phyloP scores from a whole-genome alignment of 192 early-diverging fungal genomes.

The Entomortierella parvispora region DNA sequence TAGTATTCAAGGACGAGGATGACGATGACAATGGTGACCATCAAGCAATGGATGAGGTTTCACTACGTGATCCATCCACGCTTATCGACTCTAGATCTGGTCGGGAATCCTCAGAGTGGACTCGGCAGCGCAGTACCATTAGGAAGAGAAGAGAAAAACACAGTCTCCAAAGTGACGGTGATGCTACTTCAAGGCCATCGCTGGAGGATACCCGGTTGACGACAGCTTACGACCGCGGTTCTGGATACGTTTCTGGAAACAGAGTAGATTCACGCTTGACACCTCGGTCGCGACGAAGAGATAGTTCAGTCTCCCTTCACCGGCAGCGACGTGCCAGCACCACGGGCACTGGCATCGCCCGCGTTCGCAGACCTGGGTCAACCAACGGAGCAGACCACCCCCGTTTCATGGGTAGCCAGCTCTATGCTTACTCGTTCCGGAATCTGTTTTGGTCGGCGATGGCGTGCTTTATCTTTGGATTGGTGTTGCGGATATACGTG shows the following conservation, averaged over 20 bases:
- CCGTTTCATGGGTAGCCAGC: slow-evolving; percentile 29
- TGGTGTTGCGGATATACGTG: slow-evolving; percentile 39
- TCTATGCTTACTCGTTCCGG: slow-evolving; percentile 42
- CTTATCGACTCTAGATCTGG: background rate
- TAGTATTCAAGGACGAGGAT: slow-evolving; percentile 26
- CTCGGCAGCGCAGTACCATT: slow-evolving; percentile 7
- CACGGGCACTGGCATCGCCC: background rate
- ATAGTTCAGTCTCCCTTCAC: slow-evolving; percentile 3
- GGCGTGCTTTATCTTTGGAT: slow-evolving; percentile 26
- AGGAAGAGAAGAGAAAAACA: slow-evolving; percentile 14
- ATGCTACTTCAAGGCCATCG: background rate
- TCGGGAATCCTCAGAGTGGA: slow-evolving; percentile 1
- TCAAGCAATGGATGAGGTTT: background rate
- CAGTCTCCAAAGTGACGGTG: background rate
- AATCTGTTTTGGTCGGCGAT: slow-evolving; percentile 40
- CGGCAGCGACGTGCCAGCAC: background rate
- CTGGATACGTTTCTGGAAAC: background rate
- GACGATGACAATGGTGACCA: slow-evolving; percentile 1
- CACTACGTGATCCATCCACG: background rate
- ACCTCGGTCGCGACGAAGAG: slow-evolving; percentile 11
- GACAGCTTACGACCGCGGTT: background rate
- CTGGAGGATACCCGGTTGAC: background rate
- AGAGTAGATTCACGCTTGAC: background rate
- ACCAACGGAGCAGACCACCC: slow-evolving; percentile 51
- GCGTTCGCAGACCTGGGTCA: slow-evolving; percentile 11